A percentile compares a stretch with the other conserved stretches of the same genome.
These are phyloP conservation scores for Apiotrichum sp. DNA, from an alignment of 1,284 basidiomycete species.

Conservation along the genomic window DNA sequence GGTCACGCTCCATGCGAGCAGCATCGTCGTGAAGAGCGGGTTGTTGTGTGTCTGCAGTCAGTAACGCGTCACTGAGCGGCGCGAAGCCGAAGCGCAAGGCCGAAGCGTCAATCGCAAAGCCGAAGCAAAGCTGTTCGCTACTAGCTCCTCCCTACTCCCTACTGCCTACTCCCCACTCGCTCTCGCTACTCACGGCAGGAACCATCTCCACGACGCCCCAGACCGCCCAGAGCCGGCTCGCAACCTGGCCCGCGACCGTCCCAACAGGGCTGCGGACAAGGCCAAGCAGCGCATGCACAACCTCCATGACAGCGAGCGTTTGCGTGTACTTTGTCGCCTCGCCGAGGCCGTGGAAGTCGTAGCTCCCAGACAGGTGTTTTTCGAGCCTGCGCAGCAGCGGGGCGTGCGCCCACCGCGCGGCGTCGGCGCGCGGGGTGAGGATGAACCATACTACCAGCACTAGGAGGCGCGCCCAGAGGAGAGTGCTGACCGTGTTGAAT, in stretches of 20 bases:
- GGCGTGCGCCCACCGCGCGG: constrained; percentile 17
- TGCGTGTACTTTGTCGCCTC: constrained; percentile 66
- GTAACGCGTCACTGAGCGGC: not conserved
- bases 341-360: constrained; percentile 53
- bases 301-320: constrained; percentile 71
- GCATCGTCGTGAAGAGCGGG: constrained; percentile 84
- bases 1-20: constrained; percentile 86
- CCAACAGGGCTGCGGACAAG: constrained; percentile 77
- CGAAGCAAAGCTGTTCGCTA: not conserved
- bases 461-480: constrained; percentile 70
- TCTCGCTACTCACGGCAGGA: constrained; percentile 44
- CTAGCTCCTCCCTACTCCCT: no score
- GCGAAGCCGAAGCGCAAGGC: not conserved
- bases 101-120: not conserved
- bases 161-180: not conserved
- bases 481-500: constrained; percentile 69
- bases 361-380: constrained; percentile 53
- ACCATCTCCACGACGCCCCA: constrained; percentile 72
- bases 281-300: constrained; percentile 72
- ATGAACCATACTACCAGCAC: constrained; percentile 46
- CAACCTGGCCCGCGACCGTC: constrained; percentile 81
- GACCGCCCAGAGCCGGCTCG: constrained; percentile 75
- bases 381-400: constrained; percentile 38
- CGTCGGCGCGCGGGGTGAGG: constrained; percentile 20
- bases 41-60: constrained; percentile 58